Evolutionary conservation across 768 basidiomycete genomes (phyloP).

Genomic region (Lepiota brunneoincarnata): DNA sequence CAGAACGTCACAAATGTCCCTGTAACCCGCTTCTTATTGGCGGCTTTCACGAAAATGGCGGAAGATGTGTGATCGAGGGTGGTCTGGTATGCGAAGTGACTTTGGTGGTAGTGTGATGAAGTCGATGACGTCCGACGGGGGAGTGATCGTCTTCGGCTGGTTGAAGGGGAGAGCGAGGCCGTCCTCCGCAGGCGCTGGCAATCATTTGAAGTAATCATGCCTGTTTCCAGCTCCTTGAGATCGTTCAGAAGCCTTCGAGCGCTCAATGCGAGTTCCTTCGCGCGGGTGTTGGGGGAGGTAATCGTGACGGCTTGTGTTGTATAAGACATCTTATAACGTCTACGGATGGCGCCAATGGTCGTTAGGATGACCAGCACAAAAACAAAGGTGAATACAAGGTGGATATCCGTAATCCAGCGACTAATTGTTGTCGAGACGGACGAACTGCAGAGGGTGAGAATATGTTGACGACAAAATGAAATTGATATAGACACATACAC

Average conservation of each 20-base stretch:
- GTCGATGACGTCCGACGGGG: slow-evolving; percentile 6
- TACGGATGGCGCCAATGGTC: slow-evolving; percentile 9
- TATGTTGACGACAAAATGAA: too few species aligned
- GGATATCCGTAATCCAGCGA: slow-evolving; percentile 20
- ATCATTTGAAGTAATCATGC: background rate
- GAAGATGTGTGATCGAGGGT: slow-evolving; percentile 3
- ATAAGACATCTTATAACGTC: slow-evolving; percentile 1
- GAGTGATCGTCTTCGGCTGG: slow-evolving; percentile 3
- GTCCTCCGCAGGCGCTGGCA: slow-evolving; percentile 5
- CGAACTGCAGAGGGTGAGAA: background rate
- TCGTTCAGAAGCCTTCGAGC: slow-evolving; percentile 13
- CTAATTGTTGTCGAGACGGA: background rate
- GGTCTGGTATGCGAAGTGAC: background rate
- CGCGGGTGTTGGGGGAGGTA: slow-evolving; percentile 7
- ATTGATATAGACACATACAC: background rate
- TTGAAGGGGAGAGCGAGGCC: slow-evolving; percentile 2
- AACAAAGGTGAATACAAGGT: slow-evolving; percentile 13
- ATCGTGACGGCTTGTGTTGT: slow-evolving; percentile 7
- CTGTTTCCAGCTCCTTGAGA: slow-evolving; percentile 14
- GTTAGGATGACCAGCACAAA: slow-evolving; percentile 15
- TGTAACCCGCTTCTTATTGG: slow-evolving; percentile 15
- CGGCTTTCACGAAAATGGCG: background rate
- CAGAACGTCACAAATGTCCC: slow-evolving; percentile 35
- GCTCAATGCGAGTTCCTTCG: slow-evolving; percentile 11
- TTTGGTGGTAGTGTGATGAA: slow-evolving; percentile 5